Evolutionary conservation across 2,329 filamentous ascomycete species (phyloP).

Genomic region (Phoma herbarum): DNA sequence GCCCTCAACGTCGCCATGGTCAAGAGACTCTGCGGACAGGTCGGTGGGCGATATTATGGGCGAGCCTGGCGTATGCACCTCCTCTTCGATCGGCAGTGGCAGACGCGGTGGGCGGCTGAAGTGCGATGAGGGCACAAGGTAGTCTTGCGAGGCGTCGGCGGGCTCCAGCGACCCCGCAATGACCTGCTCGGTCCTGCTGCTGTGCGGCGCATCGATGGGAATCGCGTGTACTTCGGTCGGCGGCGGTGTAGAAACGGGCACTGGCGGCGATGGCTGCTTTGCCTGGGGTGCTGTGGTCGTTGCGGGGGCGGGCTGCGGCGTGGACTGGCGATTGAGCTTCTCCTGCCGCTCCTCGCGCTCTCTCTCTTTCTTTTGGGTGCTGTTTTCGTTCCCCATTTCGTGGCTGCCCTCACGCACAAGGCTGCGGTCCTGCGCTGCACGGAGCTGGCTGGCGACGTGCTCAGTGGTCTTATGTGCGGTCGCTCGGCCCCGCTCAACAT

Average conservation of each 20-base stretch:
- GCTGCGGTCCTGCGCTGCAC: constrained; percentile 44
- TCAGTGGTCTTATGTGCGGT: constrained; percentile 38
- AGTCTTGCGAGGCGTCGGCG: constrained; percentile 45
- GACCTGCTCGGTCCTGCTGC: constrained; percentile 21
- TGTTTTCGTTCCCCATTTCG: constrained; percentile 54
- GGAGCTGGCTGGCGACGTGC: constrained; percentile 40
- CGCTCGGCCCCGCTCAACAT: constrained; percentile 44
- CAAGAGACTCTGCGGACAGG: constrained; percentile 56
- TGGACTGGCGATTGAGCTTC: constrained; percentile 20
- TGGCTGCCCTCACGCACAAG: constrained; percentile 21
- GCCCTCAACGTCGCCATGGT: constrained; percentile 57
- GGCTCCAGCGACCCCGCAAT: constrained; percentile 38
- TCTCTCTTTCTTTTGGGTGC: constrained; percentile 39
- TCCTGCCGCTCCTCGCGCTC: constrained; percentile 12
- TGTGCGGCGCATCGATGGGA: constrained; percentile 44
- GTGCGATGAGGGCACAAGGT: constrained; percentile 54
- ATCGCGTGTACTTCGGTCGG: constrained; percentile 45
- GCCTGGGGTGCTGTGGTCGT: constrained; percentile 29
- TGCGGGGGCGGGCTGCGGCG: constrained; percentile 15
- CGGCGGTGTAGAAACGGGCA: constrained; percentile 6
- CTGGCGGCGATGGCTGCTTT: constrained; percentile 10
- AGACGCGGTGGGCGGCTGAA: constrained; percentile 81
- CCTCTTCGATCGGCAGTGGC: constrained; percentile 92
- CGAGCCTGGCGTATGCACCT: constrained; percentile 86
- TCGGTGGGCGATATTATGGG: constrained; percentile 82